Conservation (phyloP, 1,284 basidiomycete species). For the Ganoderma lingzhi region DNA sequence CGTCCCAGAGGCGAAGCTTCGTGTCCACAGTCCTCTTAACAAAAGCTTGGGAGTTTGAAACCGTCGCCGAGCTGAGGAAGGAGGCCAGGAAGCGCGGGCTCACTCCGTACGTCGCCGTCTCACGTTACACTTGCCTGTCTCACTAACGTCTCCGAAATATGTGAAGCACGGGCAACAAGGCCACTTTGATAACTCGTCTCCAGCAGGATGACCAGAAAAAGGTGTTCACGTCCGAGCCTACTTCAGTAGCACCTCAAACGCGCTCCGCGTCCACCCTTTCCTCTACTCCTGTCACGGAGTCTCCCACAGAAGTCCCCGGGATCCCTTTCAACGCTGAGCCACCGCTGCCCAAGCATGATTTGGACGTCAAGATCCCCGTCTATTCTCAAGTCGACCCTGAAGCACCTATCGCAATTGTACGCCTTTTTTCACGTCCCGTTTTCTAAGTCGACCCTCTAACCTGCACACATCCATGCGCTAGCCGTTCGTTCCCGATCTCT, state of each 20-base stretch:
- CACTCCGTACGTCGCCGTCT: conserved; percentile 56
- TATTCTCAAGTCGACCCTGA: conserved; percentile 52
- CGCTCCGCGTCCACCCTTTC: conserved; percentile 46
- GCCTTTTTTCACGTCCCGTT: conserved; percentile 39
- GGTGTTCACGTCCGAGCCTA: conserved; percentile 27
- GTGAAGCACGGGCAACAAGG: conserved; percentile 66
- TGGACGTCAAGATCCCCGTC: conserved; percentile 66
- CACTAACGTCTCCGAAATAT: background rate
- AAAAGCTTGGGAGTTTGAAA: conserved; percentile 70
- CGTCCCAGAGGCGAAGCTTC: conserved; percentile 45
- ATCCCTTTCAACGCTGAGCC: conserved; percentile 37
- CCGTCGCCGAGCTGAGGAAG: conserved; percentile 64
- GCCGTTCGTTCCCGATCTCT: conserved; percentile 80
- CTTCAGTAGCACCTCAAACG: conserved; percentile 33
- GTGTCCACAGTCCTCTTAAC: conserved; percentile 75
- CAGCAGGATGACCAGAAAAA: conserved; percentile 54
- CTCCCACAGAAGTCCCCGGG: conserved; percentile 38
- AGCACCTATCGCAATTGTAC: conserved; percentile 64
- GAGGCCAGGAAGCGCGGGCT: conserved; percentile 75
- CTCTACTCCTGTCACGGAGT: conserved; percentile 9
- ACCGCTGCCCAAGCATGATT: conserved; percentile 42
- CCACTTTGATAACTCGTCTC: conserved; percentile 61
- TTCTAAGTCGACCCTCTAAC: conserved; percentile 19
- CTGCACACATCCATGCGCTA: conserved; percentile 39
- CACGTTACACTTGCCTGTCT: conserved; percentile 15